Conservation (phyloP, 208 protist genomes). For the Trypanosoma platydactyli region DNA sequence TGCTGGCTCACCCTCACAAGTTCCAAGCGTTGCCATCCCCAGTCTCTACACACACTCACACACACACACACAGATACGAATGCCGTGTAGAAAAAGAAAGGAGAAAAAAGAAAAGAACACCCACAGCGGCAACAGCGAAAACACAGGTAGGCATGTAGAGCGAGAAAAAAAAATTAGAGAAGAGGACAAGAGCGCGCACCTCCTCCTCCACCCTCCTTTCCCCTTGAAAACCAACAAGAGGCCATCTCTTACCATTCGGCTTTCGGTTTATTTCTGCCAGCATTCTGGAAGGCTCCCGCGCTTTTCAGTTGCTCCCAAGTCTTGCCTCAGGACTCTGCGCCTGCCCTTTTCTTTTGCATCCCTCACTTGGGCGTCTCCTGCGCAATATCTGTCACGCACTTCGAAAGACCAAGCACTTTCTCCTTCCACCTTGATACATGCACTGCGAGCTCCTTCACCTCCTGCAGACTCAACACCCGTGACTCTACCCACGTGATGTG, state of each 20-base stretch:
- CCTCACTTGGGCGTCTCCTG: conserved; percentile 26
- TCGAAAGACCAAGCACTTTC: conserved; percentile 53
- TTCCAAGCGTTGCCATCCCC: too few species aligned
- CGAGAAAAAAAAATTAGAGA: conserved; percentile 21
- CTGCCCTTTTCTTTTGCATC: background rate
- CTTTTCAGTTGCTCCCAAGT: background rate
- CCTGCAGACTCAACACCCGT: conserved; percentile 77
- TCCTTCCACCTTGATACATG: conserved; percentile 76
- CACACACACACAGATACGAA: conserved; percentile 16
- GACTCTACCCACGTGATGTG: conserved; percentile 89
- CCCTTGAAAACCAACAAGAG: conserved; percentile 1
- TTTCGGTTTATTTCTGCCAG: too few species aligned
- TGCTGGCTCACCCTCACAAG: too few species aligned
- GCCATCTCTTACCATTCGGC: too few species aligned
- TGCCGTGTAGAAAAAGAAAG: too few species aligned
- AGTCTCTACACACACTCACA: background rate
- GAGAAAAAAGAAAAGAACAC: background rate
- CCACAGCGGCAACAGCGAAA: background rate
- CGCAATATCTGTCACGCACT: conserved; percentile 37
- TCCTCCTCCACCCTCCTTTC: too few species aligned
- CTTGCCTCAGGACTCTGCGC: background rate
- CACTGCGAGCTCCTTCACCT: conserved; percentile 69
- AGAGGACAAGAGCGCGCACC: too few species aligned
- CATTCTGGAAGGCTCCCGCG: background rate
- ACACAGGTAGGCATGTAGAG: too few species aligned